Conservation (phyloP, 768 basidiomycete species). For the Leccinum broughii region DNA sequence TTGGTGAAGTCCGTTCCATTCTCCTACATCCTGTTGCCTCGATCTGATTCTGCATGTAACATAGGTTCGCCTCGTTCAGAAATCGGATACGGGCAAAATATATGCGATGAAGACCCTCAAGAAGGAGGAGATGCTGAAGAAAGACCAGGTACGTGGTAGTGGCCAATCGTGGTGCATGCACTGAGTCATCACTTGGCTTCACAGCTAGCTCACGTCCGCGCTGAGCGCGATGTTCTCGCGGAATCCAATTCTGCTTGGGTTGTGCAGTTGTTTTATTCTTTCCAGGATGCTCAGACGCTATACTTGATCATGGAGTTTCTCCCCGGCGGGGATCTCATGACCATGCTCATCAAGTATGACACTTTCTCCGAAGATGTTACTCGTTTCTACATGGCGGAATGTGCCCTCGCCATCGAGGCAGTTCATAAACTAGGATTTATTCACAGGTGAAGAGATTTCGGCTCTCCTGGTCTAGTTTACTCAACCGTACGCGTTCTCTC, state of each 20-base stretch:
- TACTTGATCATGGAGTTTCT: conserved; percentile 99
- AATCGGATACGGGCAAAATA: conserved; percentile 94
- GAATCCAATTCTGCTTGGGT: conserved; percentile 97
- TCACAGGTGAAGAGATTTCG: conserved; percentile 65
- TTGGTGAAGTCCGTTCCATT: conserved; percentile 76
- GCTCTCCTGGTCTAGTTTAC: neutral
- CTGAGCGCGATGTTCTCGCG: conserved; percentile 94
- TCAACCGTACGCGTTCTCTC: conserved; percentile 8
- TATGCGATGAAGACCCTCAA: conserved; percentile 98
- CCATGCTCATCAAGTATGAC: conserved; percentile 99
- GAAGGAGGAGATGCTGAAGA: conserved; percentile 99
- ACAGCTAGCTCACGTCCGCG: conserved; percentile 95
- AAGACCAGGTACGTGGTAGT: conserved; percentile 76
- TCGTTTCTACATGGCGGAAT: conserved; percentile 98
- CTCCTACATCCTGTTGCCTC: neutral
- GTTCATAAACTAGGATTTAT: conserved; percentile 98
- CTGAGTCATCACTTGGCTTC: conserved; percentile 1
- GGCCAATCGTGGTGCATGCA: neutral
- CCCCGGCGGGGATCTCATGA: conserved; percentile 98
- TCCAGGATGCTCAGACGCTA: conserved; percentile 89
- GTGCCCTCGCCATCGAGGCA: conserved; percentile 95
- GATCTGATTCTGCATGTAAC: neutral
- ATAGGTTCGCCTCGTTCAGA: conserved; percentile 90
- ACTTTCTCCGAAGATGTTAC: conserved; percentile 98
- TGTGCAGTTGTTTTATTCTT: conserved; percentile 96